Conservation (phyloP, 1,139 yeast genomes). For the Arxiozyma heterogenica region DNA sequence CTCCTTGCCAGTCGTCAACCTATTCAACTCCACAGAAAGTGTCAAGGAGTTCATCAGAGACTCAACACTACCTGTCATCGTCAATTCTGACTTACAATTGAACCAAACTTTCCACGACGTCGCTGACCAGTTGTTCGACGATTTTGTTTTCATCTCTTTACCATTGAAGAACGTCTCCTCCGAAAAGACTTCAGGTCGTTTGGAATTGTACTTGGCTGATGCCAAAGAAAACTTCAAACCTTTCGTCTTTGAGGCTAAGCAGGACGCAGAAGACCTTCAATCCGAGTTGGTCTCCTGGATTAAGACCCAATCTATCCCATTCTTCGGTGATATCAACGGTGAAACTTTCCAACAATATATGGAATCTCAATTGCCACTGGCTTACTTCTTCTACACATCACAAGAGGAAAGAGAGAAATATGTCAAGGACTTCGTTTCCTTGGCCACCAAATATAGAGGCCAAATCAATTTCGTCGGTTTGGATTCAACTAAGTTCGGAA, state of each 20-base stretch:
- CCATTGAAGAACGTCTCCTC: conserved; percentile 33
- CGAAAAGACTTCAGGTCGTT: not conserved
- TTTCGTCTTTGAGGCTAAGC: conserved; percentile 32
- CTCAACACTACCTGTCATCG: conserved; percentile 38
- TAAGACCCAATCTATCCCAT: conserved; percentile 66
- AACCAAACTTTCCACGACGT: conserved; percentile 24
- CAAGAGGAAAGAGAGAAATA: conserved; percentile 57
- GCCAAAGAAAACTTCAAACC: conserved; percentile 33
- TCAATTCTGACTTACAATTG: conserved; percentile 21
- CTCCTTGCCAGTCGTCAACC: conserved; percentile 68
- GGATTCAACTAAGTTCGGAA: conserved; percentile 73
- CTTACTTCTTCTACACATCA: conserved; percentile 73
- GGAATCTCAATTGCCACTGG: conserved; percentile 66
- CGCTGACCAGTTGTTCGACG: conserved; percentile 20
- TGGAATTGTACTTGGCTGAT: conserved; percentile 18
- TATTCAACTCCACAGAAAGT: conserved; percentile 37
- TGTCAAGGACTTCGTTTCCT: conserved; percentile 43
- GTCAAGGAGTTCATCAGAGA: conserved; percentile 43
- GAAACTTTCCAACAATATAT: conserved; percentile 70
- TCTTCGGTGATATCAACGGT: conserved; percentile 85
- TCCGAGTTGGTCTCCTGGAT: conserved; percentile 45
- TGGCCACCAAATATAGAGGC: conserved; percentile 74
- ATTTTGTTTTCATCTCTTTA: conserved; percentile 14
- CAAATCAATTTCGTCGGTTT: conserved; percentile 79
- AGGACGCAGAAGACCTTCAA: conserved; percentile 25